Evolutionary conservation across 148 eudicot genomes (phyloP).

Genomic region (Rhododendron ovatum): DNA sequence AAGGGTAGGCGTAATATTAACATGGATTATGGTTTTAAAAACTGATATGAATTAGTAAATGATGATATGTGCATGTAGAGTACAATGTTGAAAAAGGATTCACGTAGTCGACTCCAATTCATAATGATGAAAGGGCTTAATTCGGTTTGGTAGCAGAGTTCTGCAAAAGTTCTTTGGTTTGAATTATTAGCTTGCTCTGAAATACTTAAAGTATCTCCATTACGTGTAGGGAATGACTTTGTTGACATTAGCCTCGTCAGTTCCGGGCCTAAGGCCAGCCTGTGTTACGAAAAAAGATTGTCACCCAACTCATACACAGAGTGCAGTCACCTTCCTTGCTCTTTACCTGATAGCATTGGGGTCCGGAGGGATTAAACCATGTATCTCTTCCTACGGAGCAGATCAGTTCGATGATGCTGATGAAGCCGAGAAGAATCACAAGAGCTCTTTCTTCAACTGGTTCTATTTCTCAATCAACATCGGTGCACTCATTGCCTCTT

Average conservation of each 20-base stretch:
- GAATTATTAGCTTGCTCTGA: neutral
- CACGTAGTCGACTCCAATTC: neutral
- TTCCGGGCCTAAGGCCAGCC: slow-evolving; percentile 22
- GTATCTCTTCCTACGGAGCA: slow-evolving; percentile 46
- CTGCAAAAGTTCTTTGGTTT: neutral
- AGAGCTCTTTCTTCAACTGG: slow-evolving; percentile 47
- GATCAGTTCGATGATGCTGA: slow-evolving; percentile 50
- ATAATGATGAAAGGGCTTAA: neutral
- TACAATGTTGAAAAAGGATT: neutral
- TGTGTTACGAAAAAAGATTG: slow-evolving; percentile 25
- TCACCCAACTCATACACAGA: slow-evolving; percentile 34
- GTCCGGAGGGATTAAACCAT: no score
- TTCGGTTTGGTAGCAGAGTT: neutral
- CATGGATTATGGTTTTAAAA: neutral
- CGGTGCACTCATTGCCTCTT: slow-evolving; percentile 32
- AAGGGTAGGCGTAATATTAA: neutral
- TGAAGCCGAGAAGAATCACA: slow-evolving; percentile 30
- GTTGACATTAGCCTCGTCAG: slow-evolving; percentile 43
- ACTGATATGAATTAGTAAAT: neutral
- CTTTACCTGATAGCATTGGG: slow-evolving; percentile 42
- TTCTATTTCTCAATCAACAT: slow-evolving; percentile 35
- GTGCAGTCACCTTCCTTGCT: slow-evolving; percentile 28
- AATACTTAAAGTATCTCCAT: neutral
- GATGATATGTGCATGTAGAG: neutral
- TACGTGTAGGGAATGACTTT: slow-evolving; percentile 22